phyloP scores from a whole-genome alignment of 768 basidiomycete genomes.

The Termitomyces sp. region DNA sequence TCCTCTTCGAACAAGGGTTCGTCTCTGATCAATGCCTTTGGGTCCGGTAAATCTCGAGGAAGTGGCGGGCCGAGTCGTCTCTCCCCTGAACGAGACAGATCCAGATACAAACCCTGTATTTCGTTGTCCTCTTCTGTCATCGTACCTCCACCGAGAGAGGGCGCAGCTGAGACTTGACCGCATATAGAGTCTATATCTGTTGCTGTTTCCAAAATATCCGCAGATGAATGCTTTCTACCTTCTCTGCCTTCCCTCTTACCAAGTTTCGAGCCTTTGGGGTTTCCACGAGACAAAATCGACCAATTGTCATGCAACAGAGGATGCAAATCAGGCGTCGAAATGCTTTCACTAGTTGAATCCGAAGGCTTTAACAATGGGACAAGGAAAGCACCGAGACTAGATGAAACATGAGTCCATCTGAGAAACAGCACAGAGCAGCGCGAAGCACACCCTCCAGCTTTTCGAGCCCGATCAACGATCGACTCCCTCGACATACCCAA shows the following conservation, averaged over 20 bases:
- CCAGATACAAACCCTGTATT: conserved; percentile 7
- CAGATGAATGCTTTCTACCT: not conserved
- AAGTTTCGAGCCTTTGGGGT: not conserved
- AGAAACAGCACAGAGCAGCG: not conserved
- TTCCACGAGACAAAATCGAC: not conserved
- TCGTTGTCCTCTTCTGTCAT: conserved; percentile 3
- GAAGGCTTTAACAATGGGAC: conserved; percentile 24
- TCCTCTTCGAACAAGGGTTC: conserved; percentile 55
- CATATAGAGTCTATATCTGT: conserved; percentile 12
- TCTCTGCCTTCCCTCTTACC: not conserved
- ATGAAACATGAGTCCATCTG: not conserved
- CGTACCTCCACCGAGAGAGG: not conserved
- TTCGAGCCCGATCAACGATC: conserved; percentile 14
- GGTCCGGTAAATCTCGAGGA: conserved; percentile 13
- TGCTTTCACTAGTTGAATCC: conserved; percentile 12
- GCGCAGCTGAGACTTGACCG: conserved; percentile 13
- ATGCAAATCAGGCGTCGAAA: conserved; percentile 22
- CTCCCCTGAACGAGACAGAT: conserved; percentile 1
- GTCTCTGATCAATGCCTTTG: conserved; percentile 42
- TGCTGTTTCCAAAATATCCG: conserved; percentile 27
- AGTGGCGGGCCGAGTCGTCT: conserved; percentile 14
- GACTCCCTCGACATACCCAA: conserved; percentile 14
- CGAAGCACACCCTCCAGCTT: conserved; percentile 10
- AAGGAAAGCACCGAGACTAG: conserved; percentile 39
- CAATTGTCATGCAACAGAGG: conserved; percentile 3